Evolutionary conservation across 106 monocot genomes (phyloP).

Genomic region (Acorus calamus): DNA sequence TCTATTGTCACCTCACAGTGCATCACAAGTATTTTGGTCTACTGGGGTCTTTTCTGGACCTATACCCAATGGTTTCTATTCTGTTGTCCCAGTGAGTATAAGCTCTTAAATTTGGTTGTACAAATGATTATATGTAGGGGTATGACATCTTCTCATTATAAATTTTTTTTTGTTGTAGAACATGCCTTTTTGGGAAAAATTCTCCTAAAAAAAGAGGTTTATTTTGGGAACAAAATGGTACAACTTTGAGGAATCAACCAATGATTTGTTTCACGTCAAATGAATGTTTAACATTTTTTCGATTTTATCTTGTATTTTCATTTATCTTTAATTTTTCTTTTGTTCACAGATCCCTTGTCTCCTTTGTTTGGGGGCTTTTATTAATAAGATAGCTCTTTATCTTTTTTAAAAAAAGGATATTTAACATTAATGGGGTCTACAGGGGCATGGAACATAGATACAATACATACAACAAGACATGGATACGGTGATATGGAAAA

Average conservation of each 20-base stretch:
- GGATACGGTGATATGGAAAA: too few relatives aligned
- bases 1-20: conserved; percentile 33
- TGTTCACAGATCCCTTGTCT: too few relatives aligned
- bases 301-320: not conserved
- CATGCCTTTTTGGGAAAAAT: too few relatives aligned
- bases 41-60: conserved; percentile 56
- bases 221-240: not conserved
- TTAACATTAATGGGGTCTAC: too few relatives aligned
- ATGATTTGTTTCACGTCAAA: too few relatives aligned
- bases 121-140: not conserved
- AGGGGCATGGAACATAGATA: too few relatives aligned
- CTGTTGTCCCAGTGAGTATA: conserved; percentile 68
- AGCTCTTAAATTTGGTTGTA: not conserved
- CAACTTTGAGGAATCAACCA: too few relatives aligned
- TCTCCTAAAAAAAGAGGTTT: not conserved
- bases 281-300: not conserved
- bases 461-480: too few relatives aligned
- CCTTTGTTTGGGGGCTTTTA: too few relatives aligned
- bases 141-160: not conserved
- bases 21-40: conserved; percentile 79
- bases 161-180: too few relatives aligned
- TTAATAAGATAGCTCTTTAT: too few relatives aligned
- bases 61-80: conserved; percentile 97
- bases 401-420: too few relatives aligned
- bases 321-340: not conserved